phyloP scores from a whole-genome alignment of 805 yeast genomes.

The Zygotorulaspora chibaensis region DNA sequence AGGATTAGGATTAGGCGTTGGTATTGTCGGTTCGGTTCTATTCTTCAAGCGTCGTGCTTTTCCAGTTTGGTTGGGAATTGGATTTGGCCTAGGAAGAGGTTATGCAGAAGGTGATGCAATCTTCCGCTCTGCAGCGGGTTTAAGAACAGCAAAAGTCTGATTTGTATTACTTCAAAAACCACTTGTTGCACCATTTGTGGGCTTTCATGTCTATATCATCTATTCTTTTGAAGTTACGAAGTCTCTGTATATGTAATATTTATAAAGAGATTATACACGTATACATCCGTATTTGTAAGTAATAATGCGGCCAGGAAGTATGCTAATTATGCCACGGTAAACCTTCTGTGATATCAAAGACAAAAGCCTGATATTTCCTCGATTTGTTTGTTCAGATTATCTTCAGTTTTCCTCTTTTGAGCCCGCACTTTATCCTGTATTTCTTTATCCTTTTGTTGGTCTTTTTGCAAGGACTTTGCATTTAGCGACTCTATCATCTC shows the following conservation, averaged over 20 bases:
- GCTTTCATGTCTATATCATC: constrained; percentile 4
- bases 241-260: constrained; percentile 14
- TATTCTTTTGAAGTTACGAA: constrained; percentile 11
- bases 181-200: background rate
- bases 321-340: background rate
- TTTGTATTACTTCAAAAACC: background rate
- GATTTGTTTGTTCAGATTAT: constrained; percentile 31
- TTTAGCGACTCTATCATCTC: constrained; percentile 13
- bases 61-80: constrained; percentile 97
- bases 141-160: constrained; percentile 69
- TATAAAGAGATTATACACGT: constrained; percentile 1
- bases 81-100: constrained; percentile 97
- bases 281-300: too few species aligned
- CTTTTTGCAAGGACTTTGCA: constrained; percentile 22
- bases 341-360: constrained; percentile 12
- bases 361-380: constrained; percentile 35
- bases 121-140: constrained; percentile 78
- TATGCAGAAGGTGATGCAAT: constrained; percentile 98
- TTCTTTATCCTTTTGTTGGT: constrained; percentile 27
- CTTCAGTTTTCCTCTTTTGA: constrained; percentile 28
- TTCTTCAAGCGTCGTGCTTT: constrained; percentile 90
- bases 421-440: constrained; percentile 18
- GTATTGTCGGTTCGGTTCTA: constrained; percentile 86
- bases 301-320: background rate
- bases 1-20: constrained; percentile 94